Conservation (phyloP, 345 rosid species). For the Pistacia vera region DNA sequence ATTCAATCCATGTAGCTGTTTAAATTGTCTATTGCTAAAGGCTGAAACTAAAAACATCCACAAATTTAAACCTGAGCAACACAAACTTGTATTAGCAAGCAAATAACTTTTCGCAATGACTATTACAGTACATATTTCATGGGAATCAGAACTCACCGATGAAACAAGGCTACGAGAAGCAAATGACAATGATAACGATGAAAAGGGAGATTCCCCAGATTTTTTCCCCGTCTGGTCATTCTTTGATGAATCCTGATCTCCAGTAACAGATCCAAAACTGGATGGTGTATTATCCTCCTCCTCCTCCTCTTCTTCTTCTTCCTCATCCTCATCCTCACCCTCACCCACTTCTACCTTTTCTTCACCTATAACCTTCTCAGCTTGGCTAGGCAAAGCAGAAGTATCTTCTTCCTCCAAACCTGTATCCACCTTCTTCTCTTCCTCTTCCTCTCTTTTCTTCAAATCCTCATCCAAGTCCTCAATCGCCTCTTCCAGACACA, state of each 20-base stretch:
- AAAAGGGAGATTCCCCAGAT: constrained; percentile 61
- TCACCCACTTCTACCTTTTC: constrained; percentile 42
- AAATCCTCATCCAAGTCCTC: constrained; percentile 84
- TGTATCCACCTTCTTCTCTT: constrained; percentile 54
- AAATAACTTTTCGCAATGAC: neutral
- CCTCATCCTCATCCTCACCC: constrained; percentile 35
- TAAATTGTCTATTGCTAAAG: neutral
- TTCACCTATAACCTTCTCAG: constrained; percentile 36
- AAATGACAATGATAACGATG: constrained; percentile 72
- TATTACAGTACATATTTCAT: neutral
- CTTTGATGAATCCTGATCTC: constrained; percentile 33
- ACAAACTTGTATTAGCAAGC: neutral
- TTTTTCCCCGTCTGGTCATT: constrained; percentile 43
- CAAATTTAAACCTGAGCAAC: neutral
- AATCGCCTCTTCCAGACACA: constrained; percentile 83
- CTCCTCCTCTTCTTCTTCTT: constrained; percentile 41
- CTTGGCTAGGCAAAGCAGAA: constrained; percentile 30
- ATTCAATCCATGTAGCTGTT: neutral
- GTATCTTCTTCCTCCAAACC: constrained; percentile 48
- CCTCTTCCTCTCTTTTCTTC: constrained; percentile 67
- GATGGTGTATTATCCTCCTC: constrained; percentile 63
- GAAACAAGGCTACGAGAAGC: constrained; percentile 70
- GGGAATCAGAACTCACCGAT: constrained; percentile 47
- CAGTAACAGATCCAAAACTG: constrained; percentile 75
- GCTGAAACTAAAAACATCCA: neutral